phyloP scores from a whole-genome alignment of 2,329 filamentous ascomycete genomes.

The Fusarium papillatum region DNA sequence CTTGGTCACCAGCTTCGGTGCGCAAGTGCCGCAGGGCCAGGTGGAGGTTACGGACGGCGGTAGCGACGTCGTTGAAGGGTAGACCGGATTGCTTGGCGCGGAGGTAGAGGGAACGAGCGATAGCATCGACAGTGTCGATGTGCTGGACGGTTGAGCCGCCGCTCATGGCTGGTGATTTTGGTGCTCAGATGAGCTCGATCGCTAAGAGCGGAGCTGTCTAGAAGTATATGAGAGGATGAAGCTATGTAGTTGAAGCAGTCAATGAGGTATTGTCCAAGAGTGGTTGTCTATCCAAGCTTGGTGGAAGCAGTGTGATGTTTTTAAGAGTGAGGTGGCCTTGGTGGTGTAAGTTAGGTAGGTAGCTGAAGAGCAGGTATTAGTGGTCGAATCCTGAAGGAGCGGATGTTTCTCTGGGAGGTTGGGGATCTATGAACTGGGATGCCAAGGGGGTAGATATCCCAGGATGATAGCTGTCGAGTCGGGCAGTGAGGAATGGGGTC shows the following conservation, averaged over 20 bases:
- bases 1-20: slow-evolving; percentile 68
- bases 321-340: background rate
- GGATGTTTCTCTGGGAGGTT: background rate
- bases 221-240: background rate
- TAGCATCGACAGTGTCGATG: slow-evolving; percentile 69
- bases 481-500: slow-evolving; percentile 11
- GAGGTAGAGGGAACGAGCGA: slow-evolving; percentile 68
- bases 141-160: slow-evolving; percentile 53
- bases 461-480: background rate
- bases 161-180: slow-evolving; percentile 45
- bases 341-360: slow-evolving; percentile 16
- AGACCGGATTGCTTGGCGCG: slow-evolving; percentile 61
- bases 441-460: slow-evolving; percentile 17
- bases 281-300: background rate
- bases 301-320: background rate
- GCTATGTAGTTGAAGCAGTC: background rate
- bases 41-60: slow-evolving; percentile 66
- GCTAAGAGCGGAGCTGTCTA: background rate
- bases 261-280: background rate
- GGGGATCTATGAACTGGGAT: slow-evolving; percentile 9
- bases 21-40: slow-evolving; percentile 70
- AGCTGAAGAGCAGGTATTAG: slow-evolving; percentile 17
- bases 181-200: slow-evolving; percentile 29
- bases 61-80: slow-evolving; percentile 63
- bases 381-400: slow-evolving; percentile 5